phyloP scores from a whole-genome alignment of 2,329 filamentous ascomycete genomes.

The Talaromyces piceae region DNA sequence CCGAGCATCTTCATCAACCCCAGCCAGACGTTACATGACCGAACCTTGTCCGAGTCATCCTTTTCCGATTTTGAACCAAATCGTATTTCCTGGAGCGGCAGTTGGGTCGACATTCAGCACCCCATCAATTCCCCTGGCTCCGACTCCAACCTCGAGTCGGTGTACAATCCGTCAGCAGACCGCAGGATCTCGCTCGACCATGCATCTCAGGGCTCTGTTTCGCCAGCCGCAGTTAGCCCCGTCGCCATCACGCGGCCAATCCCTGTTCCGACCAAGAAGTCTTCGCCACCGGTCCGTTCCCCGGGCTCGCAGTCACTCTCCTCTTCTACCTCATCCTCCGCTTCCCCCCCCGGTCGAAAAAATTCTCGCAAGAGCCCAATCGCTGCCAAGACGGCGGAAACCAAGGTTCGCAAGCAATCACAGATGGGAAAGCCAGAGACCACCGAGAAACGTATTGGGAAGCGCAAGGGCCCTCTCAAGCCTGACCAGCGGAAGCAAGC shows the following conservation, averaged over 20 bases:
- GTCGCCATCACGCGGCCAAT: slow-evolving; percentile 61
- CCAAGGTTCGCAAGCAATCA: slow-evolving; percentile 68
- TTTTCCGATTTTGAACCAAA: slow-evolving; percentile 59
- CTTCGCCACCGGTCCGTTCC: slow-evolving; percentile 51
- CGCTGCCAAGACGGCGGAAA: slow-evolving; percentile 71
- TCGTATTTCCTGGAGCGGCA: slow-evolving; percentile 61
- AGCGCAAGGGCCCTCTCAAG: slow-evolving; percentile 78
- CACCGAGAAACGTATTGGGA: slow-evolving; percentile 86
- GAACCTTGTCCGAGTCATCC: slow-evolving; percentile 79
- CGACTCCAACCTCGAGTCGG: slow-evolving; percentile 61
- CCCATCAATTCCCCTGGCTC: slow-evolving; percentile 78
- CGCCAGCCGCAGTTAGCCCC: slow-evolving; percentile 53
- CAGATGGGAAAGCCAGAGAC: slow-evolving; percentile 72
- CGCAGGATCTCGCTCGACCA: slow-evolving; percentile 36
- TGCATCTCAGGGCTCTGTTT: slow-evolving; percentile 36
- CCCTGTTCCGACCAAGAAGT: slow-evolving; percentile 40
- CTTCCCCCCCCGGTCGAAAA: slow-evolving; percentile 61
- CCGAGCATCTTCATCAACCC: slow-evolving; percentile 78
- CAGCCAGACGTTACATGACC: slow-evolving; percentile 78
- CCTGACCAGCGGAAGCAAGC: slow-evolving; percentile 95
- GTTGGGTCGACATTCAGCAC: slow-evolving; percentile 75
- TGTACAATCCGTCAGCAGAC: slow-evolving; percentile 33
- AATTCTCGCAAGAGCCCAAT: slow-evolving; percentile 64
- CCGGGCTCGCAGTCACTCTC: slow-evolving; percentile 52
- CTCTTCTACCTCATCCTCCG: slow-evolving; percentile 57